Conservation (phyloP, 129 eudicot species). For the Artemisia annua region DNA sequence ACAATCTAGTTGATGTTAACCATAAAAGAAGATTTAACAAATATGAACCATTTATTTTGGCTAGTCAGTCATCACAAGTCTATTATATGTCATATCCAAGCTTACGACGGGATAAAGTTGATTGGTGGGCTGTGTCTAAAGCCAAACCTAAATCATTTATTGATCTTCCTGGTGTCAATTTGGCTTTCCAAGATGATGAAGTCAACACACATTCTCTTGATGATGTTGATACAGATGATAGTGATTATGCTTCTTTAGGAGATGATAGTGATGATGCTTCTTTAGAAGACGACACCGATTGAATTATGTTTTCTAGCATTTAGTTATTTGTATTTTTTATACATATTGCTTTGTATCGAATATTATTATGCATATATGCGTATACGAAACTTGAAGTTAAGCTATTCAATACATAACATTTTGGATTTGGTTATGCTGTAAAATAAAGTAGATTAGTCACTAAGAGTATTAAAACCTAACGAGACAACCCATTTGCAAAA, state of each 20-base stretch:
- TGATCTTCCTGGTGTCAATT: not conserved
- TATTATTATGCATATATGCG: no score
- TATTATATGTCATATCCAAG: not conserved
- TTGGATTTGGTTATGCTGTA: no score
- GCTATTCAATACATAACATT: no score
- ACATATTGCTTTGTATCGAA: no score
- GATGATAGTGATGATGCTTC: not conserved
- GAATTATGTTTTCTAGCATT: not conserved
- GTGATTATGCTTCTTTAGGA: not conserved
- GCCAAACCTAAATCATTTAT: not conserved
- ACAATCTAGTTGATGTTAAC: not conserved
- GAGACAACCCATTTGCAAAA: no score
- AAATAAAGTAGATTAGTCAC: no score
- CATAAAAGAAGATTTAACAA: not conserved
- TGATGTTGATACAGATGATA: conserved; percentile 3
- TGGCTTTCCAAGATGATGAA: conserved; percentile 2
- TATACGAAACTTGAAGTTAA: no score
- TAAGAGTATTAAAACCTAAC: no score
- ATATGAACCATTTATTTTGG: not conserved
- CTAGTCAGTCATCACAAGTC: not conserved
- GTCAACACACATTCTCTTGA: not conserved
- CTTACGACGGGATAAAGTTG: conserved; percentile 1
- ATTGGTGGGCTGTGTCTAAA: conserved; percentile 3
- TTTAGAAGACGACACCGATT: not conserved
- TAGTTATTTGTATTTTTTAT: no score